Evolutionary conservation across 1,284 basidiomycete species (phyloP).

Genomic region (Sporisorium sorghi): DNA sequence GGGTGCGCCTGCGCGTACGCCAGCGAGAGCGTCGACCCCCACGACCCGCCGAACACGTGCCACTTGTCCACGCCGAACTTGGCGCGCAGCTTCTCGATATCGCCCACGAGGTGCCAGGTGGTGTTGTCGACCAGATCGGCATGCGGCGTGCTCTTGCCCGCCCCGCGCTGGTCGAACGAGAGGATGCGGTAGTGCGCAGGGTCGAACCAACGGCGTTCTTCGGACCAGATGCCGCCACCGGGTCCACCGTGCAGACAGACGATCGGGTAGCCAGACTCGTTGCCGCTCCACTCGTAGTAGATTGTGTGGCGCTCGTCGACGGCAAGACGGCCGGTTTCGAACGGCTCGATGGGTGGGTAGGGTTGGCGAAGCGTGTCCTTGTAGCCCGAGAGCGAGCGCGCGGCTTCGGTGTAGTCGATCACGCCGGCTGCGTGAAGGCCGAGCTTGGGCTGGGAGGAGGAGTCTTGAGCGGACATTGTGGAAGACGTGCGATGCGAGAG

Average conservation of each 20-base stretch:
- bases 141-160: constrained; percentile 85
- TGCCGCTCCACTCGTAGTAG: constrained; percentile 63
- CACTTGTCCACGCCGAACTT: constrained; percentile 72
- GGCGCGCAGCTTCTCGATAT: constrained; percentile 84
- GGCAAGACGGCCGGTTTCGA: constrained; percentile 51
- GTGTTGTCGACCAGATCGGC: constrained; percentile 87
- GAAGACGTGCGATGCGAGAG: not conserved
- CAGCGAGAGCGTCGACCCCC: constrained; percentile 88
- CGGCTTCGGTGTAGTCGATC: constrained; percentile 40
- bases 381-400: constrained; percentile 50
- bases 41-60: constrained; percentile 67
- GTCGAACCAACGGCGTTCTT: constrained; percentile 66
- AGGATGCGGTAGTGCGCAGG: constrained; percentile 62
- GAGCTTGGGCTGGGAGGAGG: constrained; percentile 17
- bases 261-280: constrained; percentile 58
- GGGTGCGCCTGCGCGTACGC: constrained; percentile 89
- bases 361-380: constrained; percentile 45
- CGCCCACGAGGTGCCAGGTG: constrained; percentile 92
- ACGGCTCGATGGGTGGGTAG: constrained; percentile 61
- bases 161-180: constrained; percentile 74
- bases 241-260: constrained; percentile 66
- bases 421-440: constrained; percentile 43
- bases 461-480: constrained; percentile 12
- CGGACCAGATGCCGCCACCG: constrained; percentile 58
- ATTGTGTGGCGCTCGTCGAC: constrained; percentile 58